A percentile compares a stretch with the other conserved stretches of the same genome.
These are phyloP conservation scores for Russula sp. DNA, from an alignment of 768 basidiomycete genomes.

Conservation along the genomic window DNA sequence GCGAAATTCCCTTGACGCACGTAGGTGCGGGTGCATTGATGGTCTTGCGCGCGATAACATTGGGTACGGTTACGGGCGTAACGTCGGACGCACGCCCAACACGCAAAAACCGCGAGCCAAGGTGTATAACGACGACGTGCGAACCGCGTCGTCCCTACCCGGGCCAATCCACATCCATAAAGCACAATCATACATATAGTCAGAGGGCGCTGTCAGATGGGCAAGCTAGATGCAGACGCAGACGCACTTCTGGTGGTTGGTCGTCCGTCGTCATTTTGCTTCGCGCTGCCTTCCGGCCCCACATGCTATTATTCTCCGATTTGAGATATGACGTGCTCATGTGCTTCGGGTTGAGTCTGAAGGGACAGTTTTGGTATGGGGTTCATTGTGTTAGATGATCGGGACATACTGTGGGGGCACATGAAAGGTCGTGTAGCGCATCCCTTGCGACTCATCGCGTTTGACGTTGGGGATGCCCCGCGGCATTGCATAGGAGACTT, in stretches of 20 bases:
- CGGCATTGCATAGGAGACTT: constrained; percentile 51
- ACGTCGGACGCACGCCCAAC: constrained; percentile 79
- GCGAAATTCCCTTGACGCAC: constrained; percentile 51
- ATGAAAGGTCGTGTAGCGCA: constrained; percentile 77
- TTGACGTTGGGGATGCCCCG: constrained; percentile 79
- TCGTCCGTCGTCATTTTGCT: constrained; percentile 21
- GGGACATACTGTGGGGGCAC: constrained; percentile 54
- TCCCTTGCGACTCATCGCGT: constrained; percentile 69
- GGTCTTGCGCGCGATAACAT: constrained; percentile 68
- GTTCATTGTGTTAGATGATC: neutral
- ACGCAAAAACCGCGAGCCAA: constrained; percentile 68
- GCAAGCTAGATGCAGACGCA: constrained; percentile 11
- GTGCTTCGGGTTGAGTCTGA: constrained; percentile 77
- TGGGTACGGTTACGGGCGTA: constrained; percentile 62
- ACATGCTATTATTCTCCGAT: constrained; percentile 67
- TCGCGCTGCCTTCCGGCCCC: constrained; percentile 62
- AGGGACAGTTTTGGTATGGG: neutral
- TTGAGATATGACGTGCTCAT: constrained; percentile 76
- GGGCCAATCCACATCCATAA: constrained; percentile 28
- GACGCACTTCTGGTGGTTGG: constrained; percentile 32
- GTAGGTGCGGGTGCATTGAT: constrained; percentile 45
- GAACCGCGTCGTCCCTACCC: constrained; percentile 61
- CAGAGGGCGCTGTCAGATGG: neutral
- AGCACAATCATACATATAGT: neutral
- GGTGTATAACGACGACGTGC: constrained; percentile 76